Evolutionary conservation across 2,329 filamentous ascomycete genomes (phyloP).

Genomic region (Claviceps sp.): DNA sequence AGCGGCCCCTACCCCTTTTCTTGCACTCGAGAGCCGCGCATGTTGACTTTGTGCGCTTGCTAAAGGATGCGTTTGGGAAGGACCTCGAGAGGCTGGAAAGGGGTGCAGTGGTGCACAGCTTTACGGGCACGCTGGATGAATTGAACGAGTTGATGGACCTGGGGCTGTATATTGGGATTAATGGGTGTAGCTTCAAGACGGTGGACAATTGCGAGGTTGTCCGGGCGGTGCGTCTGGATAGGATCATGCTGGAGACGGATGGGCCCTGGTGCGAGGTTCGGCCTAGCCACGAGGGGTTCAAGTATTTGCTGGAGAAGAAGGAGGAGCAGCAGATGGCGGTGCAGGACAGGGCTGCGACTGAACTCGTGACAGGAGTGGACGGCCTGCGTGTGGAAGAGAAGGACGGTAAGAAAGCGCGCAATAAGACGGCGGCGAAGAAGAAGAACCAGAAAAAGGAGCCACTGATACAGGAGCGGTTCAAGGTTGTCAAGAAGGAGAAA

Average conservation of each 20-base stretch:
- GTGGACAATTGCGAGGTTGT: slow-evolving; percentile 82
- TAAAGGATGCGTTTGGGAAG: slow-evolving; percentile 45
- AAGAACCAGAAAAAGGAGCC: slow-evolving; percentile 47
- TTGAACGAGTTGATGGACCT: slow-evolving; percentile 68
- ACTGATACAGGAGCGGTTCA: slow-evolving; percentile 59
- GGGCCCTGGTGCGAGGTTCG: slow-evolving; percentile 96
- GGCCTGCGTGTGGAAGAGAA: slow-evolving; percentile 19
- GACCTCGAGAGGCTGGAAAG: slow-evolving; percentile 53
- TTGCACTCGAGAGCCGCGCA: slow-evolving; percentile 84
- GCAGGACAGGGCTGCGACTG: slow-evolving; percentile 12
- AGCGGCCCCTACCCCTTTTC: slow-evolving; percentile 74
- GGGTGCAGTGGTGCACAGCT: slow-evolving; percentile 82
- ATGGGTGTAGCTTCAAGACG: slow-evolving; percentile 94
- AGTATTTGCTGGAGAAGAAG: slow-evolving; percentile 42
- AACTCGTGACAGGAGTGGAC: slow-evolving; percentile 7
- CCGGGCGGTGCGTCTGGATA: slow-evolving; percentile 60
- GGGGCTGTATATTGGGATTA: slow-evolving; percentile 85
- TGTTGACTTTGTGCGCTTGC: slow-evolving; percentile 63
- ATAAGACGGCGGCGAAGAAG: slow-evolving; percentile 14
- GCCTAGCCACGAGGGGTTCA: slow-evolving; percentile 73
- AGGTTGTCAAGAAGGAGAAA: slow-evolving; percentile 89
- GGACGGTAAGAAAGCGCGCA: slow-evolving; percentile 16
- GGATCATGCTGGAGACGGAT: slow-evolving; percentile 90
- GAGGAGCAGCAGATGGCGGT: slow-evolving; percentile 10
- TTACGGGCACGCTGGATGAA: slow-evolving; percentile 78